phyloP scores from a whole-genome alignment of 2,329 filamentous ascomycete genomes.

The Pestalotiopsis fici region DNA sequence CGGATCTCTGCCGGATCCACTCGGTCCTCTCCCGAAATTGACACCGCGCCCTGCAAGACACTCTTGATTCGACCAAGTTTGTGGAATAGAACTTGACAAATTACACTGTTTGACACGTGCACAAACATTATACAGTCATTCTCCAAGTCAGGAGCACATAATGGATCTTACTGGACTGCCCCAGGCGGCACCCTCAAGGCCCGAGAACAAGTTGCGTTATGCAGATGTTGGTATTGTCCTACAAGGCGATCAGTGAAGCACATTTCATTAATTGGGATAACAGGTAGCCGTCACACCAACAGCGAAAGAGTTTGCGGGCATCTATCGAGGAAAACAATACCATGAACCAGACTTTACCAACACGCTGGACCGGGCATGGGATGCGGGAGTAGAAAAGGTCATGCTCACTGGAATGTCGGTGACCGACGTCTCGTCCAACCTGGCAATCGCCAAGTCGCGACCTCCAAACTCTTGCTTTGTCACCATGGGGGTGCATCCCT shows the following conservation, averaged over 20 bases:
- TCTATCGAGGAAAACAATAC: constrained; percentile 50
- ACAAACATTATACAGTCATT: neutral
- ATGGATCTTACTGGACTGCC: neutral
- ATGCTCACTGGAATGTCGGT: constrained; percentile 41
- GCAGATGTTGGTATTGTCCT: neutral
- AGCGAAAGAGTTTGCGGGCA: constrained; percentile 47
- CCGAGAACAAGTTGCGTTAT: neutral
- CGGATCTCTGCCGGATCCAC: neutral
- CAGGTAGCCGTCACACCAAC: constrained; percentile 39
- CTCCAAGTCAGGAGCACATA: too few species aligned
- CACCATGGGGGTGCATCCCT: constrained; percentile 52
- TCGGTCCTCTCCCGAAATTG: neutral
- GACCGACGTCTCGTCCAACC: constrained; percentile 27
- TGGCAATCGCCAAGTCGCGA: constrained; percentile 26
- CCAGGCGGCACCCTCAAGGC: neutral
- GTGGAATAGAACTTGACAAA: too few species aligned
- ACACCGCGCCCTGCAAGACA: neutral
- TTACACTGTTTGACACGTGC: too few species aligned
- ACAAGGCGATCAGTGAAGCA: too few species aligned
- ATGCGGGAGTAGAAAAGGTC: constrained; percentile 42
- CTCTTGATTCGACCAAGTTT: neutral
- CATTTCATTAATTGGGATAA: neutral
- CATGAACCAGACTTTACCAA: constrained; percentile 44
- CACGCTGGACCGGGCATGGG: constrained; percentile 40
- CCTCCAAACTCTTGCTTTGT: constrained; percentile 35